A percentile compares a stretch with the other conserved stretches of the same genome.
phyloP scores from a whole-genome alignment of 306 rosid species.

The Quercus alba region DNA sequence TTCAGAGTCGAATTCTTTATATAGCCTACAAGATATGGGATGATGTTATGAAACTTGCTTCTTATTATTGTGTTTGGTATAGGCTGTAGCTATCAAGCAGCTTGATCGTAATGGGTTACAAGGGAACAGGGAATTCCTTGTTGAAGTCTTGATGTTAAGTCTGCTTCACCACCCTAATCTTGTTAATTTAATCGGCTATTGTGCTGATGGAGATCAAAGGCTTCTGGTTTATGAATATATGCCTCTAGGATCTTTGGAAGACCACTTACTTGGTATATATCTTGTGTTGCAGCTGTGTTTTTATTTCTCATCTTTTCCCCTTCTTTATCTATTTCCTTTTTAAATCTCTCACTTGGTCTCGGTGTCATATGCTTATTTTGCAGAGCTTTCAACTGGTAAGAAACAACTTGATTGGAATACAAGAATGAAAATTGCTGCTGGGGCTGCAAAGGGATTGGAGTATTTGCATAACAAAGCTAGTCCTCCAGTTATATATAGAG shows the following conservation, averaged over 20 bases:
- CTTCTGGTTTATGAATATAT: slow-evolving; percentile 90
- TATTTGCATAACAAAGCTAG: slow-evolving; percentile 85
- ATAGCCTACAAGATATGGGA: background rate
- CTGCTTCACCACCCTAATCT: slow-evolving; percentile 93
- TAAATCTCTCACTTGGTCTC: slow-evolving; percentile 1
- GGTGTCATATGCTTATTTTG: slow-evolving; percentile 28
- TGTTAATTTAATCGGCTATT: slow-evolving; percentile 88
- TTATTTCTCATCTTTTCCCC: background rate
- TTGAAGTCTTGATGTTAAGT: slow-evolving; percentile 92
- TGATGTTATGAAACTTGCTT: slow-evolving; percentile 1
- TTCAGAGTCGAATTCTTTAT: background rate
- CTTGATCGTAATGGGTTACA: slow-evolving; percentile 91
- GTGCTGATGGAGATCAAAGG: slow-evolving; percentile 99
- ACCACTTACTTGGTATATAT: slow-evolving; percentile 75
- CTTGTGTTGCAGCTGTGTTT: background rate
- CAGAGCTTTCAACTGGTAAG: slow-evolving; percentile 74
- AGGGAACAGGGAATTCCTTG: slow-evolving; percentile 93
- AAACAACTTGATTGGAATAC: slow-evolving; percentile 82
- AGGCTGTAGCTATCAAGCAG: slow-evolving; percentile 92
- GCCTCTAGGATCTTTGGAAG: slow-evolving; percentile 92
- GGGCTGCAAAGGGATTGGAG: slow-evolving; percentile 88
- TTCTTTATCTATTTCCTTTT: background rate
- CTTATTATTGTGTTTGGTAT: slow-evolving; percentile 26
- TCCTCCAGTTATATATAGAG: slow-evolving; percentile 97
- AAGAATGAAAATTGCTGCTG: slow-evolving; percentile 90